These are phyloP conservation scores for Paecilomyces sp. DNA, from an alignment of 2,329 filamentous ascomycete species.

Conservation along the genomic window DNA sequence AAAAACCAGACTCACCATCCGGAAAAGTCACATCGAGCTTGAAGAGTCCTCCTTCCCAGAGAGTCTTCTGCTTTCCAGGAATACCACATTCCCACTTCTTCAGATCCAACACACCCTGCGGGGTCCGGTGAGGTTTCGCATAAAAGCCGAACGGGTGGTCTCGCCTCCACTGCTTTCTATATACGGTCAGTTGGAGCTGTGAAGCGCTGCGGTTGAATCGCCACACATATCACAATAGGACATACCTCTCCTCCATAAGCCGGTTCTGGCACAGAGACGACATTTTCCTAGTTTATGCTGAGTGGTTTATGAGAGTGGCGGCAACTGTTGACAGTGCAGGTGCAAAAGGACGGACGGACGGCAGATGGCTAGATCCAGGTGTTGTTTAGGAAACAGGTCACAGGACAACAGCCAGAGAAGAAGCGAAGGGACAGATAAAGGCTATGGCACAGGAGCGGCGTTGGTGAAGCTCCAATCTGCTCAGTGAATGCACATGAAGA, in stretches of 20 bases:
- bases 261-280: slow-evolving; percentile 75
- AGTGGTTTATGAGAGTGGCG: not conserved
- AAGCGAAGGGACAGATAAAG: not conserved
- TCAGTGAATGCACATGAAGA: not conserved
- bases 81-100: slow-evolving; percentile 97
- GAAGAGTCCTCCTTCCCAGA: slow-evolving; percentile 97
- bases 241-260: slow-evolving; percentile 79
- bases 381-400: not conserved
- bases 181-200: slow-evolving; percentile 8
- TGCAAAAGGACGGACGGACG: not conserved
- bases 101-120: slow-evolving; percentile 76
- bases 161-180: slow-evolving; percentile 89
- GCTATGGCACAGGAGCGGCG: not conserved
- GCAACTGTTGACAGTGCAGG: not conserved
- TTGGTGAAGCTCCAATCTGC: not conserved
- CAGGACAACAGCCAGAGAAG: not conserved
- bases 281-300: slow-evolving; percentile 47
- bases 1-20: slow-evolving; percentile 58
- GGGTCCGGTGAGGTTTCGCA: slow-evolving; percentile 74
- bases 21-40: slow-evolving; percentile 91
- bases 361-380: not conserved
- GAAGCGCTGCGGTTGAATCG: not conserved
- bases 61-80: slow-evolving; percentile 90
- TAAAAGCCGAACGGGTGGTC: slow-evolving; percentile 98
- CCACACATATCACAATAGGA: slow-evolving; percentile 6